Evolutionary conservation across 106 monocot species (phyloP).

Genomic region (Alisma plantagoaquatica): DNA sequence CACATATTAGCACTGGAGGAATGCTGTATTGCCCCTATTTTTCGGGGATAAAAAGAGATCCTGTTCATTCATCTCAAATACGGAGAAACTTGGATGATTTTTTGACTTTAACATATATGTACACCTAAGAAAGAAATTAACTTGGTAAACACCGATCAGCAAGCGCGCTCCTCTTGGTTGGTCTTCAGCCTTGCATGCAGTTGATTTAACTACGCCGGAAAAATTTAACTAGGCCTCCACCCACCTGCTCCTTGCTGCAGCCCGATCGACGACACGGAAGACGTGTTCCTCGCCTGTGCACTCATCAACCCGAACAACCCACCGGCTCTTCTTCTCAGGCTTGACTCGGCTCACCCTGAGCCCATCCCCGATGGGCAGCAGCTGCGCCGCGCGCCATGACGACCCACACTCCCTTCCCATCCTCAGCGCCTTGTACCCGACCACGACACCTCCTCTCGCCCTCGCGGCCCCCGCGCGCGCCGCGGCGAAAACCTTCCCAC

Average conservation of each 20-base stretch:
- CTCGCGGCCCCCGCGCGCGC: conserved; percentile 16
- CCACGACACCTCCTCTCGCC: conserved; percentile 31
- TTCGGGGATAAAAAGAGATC: too few relatives aligned
- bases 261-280: conserved; percentile 26
- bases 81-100: too few relatives aligned
- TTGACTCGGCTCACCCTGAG: conserved; percentile 38
- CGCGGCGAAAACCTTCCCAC: conserved; percentile 25
- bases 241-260: conserved; percentile 11
- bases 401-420: conserved; percentile 1
- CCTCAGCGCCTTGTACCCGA: conserved; percentile 41
- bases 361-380: conserved; percentile 55
- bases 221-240: conserved; percentile 22
- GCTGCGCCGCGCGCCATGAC: conserved; percentile 6
- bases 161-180: too few relatives aligned
- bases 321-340: conserved; percentile 21
- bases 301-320: conserved; percentile 55
- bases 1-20: too few relatives aligned
- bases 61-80: too few relatives aligned
- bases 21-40: too few relatives aligned
- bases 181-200: too few relatives aligned
- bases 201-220: too few relatives aligned
- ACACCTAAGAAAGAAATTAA: too few relatives aligned
- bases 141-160: too few relatives aligned
- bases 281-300: conserved; percentile 64
- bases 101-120: too few relatives aligned